Evolutionary conservation across 1,284 basidiomycete species (phyloP).

Genomic region (Bjerkandera adusta): DNA sequence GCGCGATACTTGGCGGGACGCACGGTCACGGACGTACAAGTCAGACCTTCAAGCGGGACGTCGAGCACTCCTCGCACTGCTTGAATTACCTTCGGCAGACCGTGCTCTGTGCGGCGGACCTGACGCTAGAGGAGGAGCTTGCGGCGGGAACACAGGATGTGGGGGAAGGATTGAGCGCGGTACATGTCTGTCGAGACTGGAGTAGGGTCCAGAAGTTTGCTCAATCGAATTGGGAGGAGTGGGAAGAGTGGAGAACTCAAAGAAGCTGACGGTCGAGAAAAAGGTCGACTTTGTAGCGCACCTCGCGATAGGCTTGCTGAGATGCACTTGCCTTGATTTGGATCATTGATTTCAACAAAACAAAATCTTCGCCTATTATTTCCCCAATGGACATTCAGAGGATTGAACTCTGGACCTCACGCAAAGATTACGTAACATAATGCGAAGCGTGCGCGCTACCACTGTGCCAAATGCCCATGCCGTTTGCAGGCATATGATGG

Average conservation of each 20-base stretch:
- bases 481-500: too few relatives aligned
- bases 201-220: conserved; percentile 23
- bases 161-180: conserved; percentile 26
- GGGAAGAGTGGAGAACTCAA: conserved; percentile 5
- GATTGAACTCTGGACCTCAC: conserved; percentile 14
- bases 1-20: conserved; percentile 25
- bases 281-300: neutral
- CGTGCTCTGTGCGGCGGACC: conserved; percentile 35
- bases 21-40: conserved; percentile 2
- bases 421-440: conserved; percentile 1
- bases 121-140: conserved; percentile 34
- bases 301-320: neutral
- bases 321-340: neutral
- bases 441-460: conserved; percentile 35
- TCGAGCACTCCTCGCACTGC: conserved; percentile 25
- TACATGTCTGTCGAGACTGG: conserved; percentile 35
- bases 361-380: neutral
- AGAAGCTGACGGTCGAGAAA: neutral
- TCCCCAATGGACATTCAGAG: conserved; percentile 9
- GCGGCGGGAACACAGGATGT: conserved; percentile 19
- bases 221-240: conserved; percentile 12
- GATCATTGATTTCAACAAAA: neutral
- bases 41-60: neutral
- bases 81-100: conserved; percentile 34
- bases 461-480: conserved; percentile 22